phyloP scores from a whole-genome alignment of 257 asterid species.

The Ophiorrhiza pumila region DNA sequence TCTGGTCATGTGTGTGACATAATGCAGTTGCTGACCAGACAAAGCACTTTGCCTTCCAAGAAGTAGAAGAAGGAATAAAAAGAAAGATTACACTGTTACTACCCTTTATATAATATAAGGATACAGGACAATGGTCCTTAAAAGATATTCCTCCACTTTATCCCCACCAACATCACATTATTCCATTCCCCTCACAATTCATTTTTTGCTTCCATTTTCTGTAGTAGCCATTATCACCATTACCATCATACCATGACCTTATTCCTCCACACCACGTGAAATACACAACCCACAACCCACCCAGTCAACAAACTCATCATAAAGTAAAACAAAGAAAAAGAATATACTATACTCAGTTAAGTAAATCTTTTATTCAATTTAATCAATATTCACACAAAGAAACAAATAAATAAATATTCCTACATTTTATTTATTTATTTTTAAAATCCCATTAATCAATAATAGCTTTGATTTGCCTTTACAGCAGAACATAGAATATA shows the following conservation, averaged over 20 bases:
- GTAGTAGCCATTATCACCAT: slow-evolving; percentile 17
- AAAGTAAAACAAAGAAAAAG: slow-evolving; percentile 12
- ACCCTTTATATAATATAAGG: slow-evolving; percentile 24
- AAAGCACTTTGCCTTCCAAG: slow-evolving; percentile 36
- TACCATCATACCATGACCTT: slow-evolving; percentile 7
- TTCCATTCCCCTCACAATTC: slow-evolving; percentile 6
- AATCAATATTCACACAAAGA: not conserved
- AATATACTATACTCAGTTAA: not conserved
- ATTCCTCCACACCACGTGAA: slow-evolving; percentile 34
- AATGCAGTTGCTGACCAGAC: slow-evolving; percentile 52
- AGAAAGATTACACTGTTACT: slow-evolving; percentile 21
- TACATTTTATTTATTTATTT: not conserved
- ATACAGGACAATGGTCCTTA: slow-evolving; percentile 31
- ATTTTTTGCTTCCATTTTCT: slow-evolving; percentile 19
- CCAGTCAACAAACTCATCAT: slow-evolving; percentile 19
- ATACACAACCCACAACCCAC: slow-evolving; percentile 7
- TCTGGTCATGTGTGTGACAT: slow-evolving; percentile 42
- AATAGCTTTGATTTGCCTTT: slow-evolving; percentile 11
- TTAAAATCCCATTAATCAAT: not conserved
- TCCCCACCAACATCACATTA: slow-evolving; percentile 36
- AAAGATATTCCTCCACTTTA: slow-evolving; percentile 36
- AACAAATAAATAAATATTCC: not conserved
- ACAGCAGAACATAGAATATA: slow-evolving; percentile 3
- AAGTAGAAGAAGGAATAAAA: slow-evolving; percentile 22
- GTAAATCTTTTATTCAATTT: not conserved